Conservation (phyloP, 1,284 basidiomycete species). For the Rhodotorula sp. region DNA sequence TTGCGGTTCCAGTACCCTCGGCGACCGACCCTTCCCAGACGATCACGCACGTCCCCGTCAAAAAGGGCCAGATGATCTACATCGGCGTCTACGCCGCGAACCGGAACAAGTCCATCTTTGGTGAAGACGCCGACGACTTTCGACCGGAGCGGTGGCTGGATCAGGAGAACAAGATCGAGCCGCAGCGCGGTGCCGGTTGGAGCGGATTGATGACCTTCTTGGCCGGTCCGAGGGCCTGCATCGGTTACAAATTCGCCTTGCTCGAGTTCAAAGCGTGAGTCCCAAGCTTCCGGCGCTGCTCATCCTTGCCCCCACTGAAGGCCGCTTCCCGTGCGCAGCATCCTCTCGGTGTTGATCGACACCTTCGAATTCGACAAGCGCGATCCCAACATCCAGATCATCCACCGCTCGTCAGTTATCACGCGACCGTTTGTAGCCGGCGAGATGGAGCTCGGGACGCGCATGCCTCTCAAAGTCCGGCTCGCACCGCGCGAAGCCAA, state of each 20-base stretch:
- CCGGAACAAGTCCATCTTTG: constrained; percentile 62
- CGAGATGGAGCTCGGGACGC: constrained; percentile 7
- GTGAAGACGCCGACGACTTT: constrained; percentile 65
- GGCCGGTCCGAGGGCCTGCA: constrained; percentile 18
- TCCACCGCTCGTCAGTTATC: constrained; percentile 23
- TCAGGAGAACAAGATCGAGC: constrained; percentile 7
- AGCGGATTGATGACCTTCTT: constrained; percentile 7
- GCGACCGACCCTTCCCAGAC: constrained; percentile 25
- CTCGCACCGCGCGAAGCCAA: not conserved
- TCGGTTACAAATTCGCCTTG: constrained; percentile 24
- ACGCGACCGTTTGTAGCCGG: constrained; percentile 21
- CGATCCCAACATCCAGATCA: constrained; percentile 11
- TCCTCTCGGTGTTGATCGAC: constrained; percentile 28
- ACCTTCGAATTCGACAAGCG: constrained; percentile 19
- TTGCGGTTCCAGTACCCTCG: constrained; percentile 60
- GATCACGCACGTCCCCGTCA: constrained; percentile 52
- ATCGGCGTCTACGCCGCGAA: constrained; percentile 67
- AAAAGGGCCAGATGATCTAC: constrained; percentile 61
- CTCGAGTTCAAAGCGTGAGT: constrained; percentile 10
- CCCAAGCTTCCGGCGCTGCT: not conserved
- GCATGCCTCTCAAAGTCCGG: not conserved
- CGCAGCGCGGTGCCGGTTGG: not conserved
- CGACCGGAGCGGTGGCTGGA: constrained; percentile 54
- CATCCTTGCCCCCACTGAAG: not conserved
- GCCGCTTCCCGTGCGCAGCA: not conserved